Evolutionary conservation across 352 stramenopile genomes (phyloP).

Genomic region (Phytophthora sansomeana): DNA sequence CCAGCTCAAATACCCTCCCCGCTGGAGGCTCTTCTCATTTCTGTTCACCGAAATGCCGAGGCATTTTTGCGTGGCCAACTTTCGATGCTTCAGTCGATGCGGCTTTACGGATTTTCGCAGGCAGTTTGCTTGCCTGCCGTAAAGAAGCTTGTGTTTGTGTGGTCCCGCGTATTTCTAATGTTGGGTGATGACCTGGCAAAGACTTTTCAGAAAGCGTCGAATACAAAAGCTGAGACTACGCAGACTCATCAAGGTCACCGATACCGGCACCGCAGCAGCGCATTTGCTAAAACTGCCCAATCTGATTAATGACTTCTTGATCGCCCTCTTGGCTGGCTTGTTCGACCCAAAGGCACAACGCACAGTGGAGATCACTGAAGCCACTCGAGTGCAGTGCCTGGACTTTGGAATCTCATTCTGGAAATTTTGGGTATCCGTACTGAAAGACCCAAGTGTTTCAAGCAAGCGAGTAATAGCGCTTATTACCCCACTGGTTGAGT

Average conservation of each 20-base stretch:
- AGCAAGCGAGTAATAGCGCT: constrained; percentile 67
- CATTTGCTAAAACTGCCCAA: constrained; percentile 72
- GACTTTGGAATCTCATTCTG: constrained; percentile 81
- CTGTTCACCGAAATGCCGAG: constrained; percentile 75
- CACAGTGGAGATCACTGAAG: constrained; percentile 49
- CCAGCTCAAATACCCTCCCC: constrained; percentile 55
- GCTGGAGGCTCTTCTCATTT: constrained; percentile 71
- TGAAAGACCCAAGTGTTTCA: constrained; percentile 55
- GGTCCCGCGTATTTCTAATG: constrained; percentile 78
- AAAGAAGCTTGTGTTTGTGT: constrained; percentile 81
- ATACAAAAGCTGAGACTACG: constrained; percentile 25
- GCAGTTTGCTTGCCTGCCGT: constrained; percentile 63
- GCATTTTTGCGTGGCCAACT: constrained; percentile 77
- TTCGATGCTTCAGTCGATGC: constrained; percentile 72
- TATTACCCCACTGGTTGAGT: constrained; percentile 61
- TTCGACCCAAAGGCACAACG: constrained; percentile 40
- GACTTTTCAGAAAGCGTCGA: constrained; percentile 39
- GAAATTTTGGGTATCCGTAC: constrained; percentile 68
- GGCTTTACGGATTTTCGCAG: constrained; percentile 67
- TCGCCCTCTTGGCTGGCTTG: constrained; percentile 55
- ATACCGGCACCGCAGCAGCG: constrained; percentile 37
- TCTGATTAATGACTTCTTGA: constrained; percentile 80
- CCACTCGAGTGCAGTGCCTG: constrained; percentile 66
- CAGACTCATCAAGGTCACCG: constrained; percentile 40
- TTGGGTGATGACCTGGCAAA: constrained; percentile 47